Conservation (phyloP, 1,284 basidiomycete species). For the Cryptococcus sp. region DNA sequence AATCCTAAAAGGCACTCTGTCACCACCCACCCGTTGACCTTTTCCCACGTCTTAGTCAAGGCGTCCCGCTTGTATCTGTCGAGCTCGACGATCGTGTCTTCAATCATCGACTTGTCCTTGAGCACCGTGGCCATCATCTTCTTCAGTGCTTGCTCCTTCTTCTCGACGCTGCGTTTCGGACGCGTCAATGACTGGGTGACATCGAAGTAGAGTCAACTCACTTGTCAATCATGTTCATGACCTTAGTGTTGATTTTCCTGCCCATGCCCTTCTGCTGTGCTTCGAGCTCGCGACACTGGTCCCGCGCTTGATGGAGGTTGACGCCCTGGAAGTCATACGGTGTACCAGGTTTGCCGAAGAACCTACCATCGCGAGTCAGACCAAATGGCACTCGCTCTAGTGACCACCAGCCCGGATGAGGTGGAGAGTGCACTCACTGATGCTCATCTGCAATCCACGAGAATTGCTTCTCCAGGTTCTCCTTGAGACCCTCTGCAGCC, state of each 20-base stretch:
- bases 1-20: not conserved
- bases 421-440: constrained; percentile 60
- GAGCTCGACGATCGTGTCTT: constrained; percentile 88
- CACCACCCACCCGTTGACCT: constrained; percentile 78
- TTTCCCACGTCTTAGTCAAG: constrained; percentile 90
- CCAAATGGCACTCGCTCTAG: not conserved
- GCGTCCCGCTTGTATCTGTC: constrained; percentile 94
- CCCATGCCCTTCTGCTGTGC: constrained; percentile 82
- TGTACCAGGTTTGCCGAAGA: constrained; percentile 79
- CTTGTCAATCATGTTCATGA: constrained; percentile 95
- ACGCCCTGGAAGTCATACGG: constrained; percentile 80
- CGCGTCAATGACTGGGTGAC: not conserved
- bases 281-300: constrained; percentile 75
- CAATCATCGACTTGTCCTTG: constrained; percentile 95
- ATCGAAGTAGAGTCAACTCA: constrained; percentile 51
- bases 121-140: constrained; percentile 88
- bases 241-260: constrained; percentile 94
- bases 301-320: constrained; percentile 67
- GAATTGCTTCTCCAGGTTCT: constrained; percentile 73
- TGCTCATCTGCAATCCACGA: constrained; percentile 88
- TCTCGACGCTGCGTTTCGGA: constrained; percentile 72
- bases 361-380: constrained; percentile 38
- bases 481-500: constrained; percentile 60
- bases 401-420: not conserved
- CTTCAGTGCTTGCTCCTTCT: constrained; percentile 82